Evolutionary conservation across 129 eudicot species (phyloP).

Genomic region (Ambrosia trifida): DNA sequence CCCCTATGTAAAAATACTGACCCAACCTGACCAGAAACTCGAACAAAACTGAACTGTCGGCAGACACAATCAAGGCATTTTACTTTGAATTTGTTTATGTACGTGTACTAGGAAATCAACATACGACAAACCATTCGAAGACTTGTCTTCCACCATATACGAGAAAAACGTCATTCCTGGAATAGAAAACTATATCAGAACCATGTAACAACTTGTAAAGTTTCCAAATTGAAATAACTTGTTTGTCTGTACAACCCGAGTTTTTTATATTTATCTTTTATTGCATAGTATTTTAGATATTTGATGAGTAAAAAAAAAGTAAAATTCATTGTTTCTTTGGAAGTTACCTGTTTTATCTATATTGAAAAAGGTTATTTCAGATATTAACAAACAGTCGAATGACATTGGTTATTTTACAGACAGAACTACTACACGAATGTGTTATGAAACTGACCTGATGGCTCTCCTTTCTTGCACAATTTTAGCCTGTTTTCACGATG

Average conservation of each 20-base stretch:
- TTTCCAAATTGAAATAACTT: background rate
- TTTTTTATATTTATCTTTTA: background rate
- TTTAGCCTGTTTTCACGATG: constrained; percentile 81
- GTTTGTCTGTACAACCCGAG: too few species aligned
- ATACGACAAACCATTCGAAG: constrained; percentile 62
- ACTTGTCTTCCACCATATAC: constrained; percentile 82
- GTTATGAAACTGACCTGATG: constrained; percentile 66
- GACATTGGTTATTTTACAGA: background rate
- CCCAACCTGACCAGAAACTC: constrained; percentile 14
- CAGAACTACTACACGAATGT: constrained; percentile 3
- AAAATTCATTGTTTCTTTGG: background rate
- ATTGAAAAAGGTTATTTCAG: background rate
- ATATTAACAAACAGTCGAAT: background rate
- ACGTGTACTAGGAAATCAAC: constrained; percentile 75
- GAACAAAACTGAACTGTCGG: constrained; percentile 24
- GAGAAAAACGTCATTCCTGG: constrained; percentile 62
- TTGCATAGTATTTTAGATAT: background rate
- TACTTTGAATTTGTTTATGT: constrained; percentile 73
- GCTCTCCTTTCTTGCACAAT: constrained; percentile 90
- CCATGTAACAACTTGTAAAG: background rate
- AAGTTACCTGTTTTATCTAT: background rate
- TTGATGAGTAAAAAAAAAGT: background rate
- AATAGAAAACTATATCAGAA: constrained; percentile 3
- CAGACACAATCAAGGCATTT: constrained; percentile 46
- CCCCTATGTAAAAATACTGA: constrained; percentile 5